A percentile compares a stretch with the other conserved stretches of the same genome.
phyloP scores from a whole-genome alignment of 768 basidiomycete genomes.

The Calocybe indica region DNA sequence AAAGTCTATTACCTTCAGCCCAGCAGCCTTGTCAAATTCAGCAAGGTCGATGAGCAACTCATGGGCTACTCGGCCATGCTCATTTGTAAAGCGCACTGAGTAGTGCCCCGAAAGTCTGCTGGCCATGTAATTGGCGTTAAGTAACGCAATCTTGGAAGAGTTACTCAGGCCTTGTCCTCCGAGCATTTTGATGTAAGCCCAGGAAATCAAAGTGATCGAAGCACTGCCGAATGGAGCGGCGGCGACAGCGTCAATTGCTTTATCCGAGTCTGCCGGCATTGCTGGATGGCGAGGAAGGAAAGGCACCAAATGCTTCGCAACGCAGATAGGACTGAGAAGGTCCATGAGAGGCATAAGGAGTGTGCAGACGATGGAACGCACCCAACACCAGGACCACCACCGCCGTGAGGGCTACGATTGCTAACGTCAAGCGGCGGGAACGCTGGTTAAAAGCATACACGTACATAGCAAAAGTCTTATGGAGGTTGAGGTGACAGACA shows the following conservation, averaged over 20 bases:
- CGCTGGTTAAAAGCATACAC: conserved; percentile 16
- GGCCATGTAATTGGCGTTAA: conserved; percentile 98
- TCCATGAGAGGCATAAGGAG: conserved; percentile 5
- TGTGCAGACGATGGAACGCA: conserved; percentile 23
- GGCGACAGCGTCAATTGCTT: conserved; percentile 82
- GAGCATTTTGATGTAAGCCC: conserved; percentile 99
- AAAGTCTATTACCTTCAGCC: conserved; percentile 91
- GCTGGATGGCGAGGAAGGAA: conserved; percentile 91
- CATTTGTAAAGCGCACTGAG: conserved; percentile 83
- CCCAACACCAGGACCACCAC: conserved; percentile 96
- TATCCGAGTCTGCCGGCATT: conserved; percentile 55
- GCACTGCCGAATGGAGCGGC: conserved; percentile 94
- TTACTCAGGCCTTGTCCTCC: conserved; percentile 86
- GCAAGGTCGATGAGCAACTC: conserved; percentile 93
- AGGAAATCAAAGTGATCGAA: conserved; percentile 92
- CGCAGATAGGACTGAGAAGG: conserved; percentile 74
- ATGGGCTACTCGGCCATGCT: conserved; percentile 89
- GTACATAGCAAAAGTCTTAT: conserved; percentile 96
- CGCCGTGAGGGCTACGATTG: conserved; percentile 78
- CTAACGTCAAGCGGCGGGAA: not conserved
- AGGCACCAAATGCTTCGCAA: conserved; percentile 86
- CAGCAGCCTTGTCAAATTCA: conserved; percentile 88
- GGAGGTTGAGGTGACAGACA: conserved; percentile 96
- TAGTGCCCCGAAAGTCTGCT: conserved; percentile 81
- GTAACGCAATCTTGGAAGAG: conserved; percentile 80